These are phyloP conservation scores for Emiliania huxleyi DNA, from an alignment of 78 protist genomes.

Conservation along the genomic window DNA sequence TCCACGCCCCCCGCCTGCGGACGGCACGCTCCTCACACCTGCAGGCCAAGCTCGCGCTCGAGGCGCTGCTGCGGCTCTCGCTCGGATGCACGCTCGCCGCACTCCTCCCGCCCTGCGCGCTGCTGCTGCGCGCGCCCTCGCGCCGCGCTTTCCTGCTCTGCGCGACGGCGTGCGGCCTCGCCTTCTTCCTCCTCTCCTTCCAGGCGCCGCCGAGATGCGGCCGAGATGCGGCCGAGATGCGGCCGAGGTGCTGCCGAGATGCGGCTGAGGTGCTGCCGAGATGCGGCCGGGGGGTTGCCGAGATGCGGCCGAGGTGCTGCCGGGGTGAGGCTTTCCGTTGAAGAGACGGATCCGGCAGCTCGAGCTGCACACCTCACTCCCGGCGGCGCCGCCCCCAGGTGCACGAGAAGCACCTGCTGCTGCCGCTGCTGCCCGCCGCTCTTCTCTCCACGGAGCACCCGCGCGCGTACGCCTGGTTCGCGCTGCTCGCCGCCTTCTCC, in stretches of 20 bases:
- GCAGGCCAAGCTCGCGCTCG: slow-evolving; percentile 13
- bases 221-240: too few species aligned
- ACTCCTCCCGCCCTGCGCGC: neutral
- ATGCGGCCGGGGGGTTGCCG: too few species aligned
- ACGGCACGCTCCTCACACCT: too few species aligned
- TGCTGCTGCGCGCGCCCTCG: neutral
- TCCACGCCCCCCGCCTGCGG: too few species aligned
- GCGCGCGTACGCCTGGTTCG: neutral
- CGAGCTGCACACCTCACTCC: neutral
- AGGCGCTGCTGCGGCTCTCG: neutral
- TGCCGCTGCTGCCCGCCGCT: slow-evolving; percentile 65
- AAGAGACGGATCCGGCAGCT: neutral
- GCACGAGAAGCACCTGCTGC: slow-evolving; percentile 88
- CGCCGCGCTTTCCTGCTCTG: neutral
- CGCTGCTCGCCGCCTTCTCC: neutral
- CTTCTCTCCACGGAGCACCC: neutral
- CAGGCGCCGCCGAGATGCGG: slow-evolving; percentile 64
- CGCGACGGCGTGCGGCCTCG: neutral
- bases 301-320: too few species aligned
- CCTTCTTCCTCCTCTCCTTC: slow-evolving; percentile 88
- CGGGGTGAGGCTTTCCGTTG: neutral
- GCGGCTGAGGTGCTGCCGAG: too few species aligned
- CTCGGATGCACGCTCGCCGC: neutral
- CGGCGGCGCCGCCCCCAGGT: too few species aligned
- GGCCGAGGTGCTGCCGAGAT: too few species aligned